phyloP scores from a whole-genome alignment of 2,329 filamentous ascomycete genomes.

The Stachybotrys elegans region DNA sequence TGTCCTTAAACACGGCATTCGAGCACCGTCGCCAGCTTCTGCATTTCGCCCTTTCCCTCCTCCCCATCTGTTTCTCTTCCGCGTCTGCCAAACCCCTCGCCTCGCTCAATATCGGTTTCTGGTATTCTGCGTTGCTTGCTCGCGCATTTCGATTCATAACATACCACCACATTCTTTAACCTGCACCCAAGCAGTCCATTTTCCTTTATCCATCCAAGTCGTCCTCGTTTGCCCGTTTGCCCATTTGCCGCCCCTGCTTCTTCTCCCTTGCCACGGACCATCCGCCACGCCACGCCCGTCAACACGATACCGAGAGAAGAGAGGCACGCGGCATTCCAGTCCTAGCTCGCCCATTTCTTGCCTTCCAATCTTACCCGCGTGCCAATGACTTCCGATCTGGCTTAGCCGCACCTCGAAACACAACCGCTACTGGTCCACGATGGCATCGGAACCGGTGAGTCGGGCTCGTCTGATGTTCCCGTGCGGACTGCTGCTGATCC shows the following conservation, averaged over 20 bases:
- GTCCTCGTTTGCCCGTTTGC: background rate
- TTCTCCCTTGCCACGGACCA: slow-evolving; percentile 3
- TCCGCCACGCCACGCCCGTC: slow-evolving; percentile 13
- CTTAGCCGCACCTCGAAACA: slow-evolving; percentile 14
- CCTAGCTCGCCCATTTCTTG: slow-evolving; percentile 12
- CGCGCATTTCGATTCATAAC: no score
- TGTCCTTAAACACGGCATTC: slow-evolving; percentile 29
- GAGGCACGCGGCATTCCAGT: slow-evolving; percentile 27
- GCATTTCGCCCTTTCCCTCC: slow-evolving; percentile 12
- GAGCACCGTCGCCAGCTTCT: slow-evolving; percentile 18
- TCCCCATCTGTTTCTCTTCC: background rate
- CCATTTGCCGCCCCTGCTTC: background rate
- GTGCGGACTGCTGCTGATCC: background rate
- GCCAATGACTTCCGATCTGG: slow-evolving; percentile 25
- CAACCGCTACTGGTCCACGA: slow-evolving; percentile 20
- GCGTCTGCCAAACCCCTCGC: background rate
- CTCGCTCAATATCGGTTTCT: background rate
- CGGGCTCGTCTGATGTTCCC: background rate
- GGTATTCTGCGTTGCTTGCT: background rate
- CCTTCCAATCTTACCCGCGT: slow-evolving; percentile 19
- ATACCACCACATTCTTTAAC: background rate
- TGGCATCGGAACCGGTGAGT: slow-evolving; percentile 35
- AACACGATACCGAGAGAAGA: no score
- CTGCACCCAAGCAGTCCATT: background rate
- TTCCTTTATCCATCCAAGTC: background rate